Base-by-base conservation (phyloP, 495 filamentous ascomycete species). In the Penicillium atrosanguineum region DNA sequence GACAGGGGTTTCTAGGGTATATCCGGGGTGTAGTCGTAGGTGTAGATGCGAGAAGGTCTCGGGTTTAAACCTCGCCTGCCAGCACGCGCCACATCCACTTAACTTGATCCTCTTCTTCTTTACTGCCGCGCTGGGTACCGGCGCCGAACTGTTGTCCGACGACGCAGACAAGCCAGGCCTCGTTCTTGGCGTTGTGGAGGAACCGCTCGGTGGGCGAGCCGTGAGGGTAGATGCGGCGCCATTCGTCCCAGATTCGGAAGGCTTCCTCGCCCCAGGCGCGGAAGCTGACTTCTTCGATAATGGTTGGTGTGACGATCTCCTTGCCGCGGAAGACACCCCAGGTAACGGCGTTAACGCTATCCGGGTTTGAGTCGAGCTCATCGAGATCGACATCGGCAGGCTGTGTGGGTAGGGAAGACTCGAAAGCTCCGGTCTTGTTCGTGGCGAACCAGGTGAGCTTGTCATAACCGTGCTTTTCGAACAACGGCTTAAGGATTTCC, bases 301-400 rank as follows among this genome's bases (percentile, higher is more conserved):
- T 98, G 18, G 94, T 97, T 19, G 94, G 94, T 15, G 94, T 95
- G 60, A 95, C 82, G 58, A 98, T 98, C 75, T 98, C 94, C 71
- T 97, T 97, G 18, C 91, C 92, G 2, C 88, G 87, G 70, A 98
- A 98, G 12, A 88, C 87, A 31, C 94, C 94, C 94, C 94, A 98
- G 3, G 94, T 98, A 3, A 98, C 94, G 1, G 95, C 90, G 65
- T 97, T 95, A 37, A 95, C 90, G 18, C 82, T 77, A 36, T 80
- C 79, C 14, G 67, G 64, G 65, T 68, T 70, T 20, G 66, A 47
- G 29, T 53, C 53, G 8, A 71, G 62, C n/a, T 73, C 66, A 37
- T 72, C 66, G 11, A 63, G 61, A 7, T 72, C 73, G 9, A 62
- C 44, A 25, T 71, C 70, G 9, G 64, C 48, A 12, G 68, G 55